Percentiles rank a stretch among this genome's conserved stretches.
These are phyloP conservation scores for Stephanocyclus meneghinianus DNA, from an alignment of 352 stramenopile species.

Conservation along the genomic window DNA sequence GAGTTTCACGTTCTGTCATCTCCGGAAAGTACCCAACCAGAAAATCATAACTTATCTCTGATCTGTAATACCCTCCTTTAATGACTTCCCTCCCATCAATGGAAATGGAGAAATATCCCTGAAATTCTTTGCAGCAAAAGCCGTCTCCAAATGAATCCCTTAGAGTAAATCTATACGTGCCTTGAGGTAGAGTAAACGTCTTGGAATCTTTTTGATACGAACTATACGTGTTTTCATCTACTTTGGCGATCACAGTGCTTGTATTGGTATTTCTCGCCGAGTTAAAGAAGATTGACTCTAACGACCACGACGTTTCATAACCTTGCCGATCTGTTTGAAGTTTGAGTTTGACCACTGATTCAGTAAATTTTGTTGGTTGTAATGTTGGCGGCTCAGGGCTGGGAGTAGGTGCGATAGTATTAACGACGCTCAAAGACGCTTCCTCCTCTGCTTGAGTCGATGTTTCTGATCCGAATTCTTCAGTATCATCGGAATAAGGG, in stretches of 20 bases:
- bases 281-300: constrained; percentile 10
- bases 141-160: constrained; percentile 22
- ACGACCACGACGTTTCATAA: constrained; percentile 22
- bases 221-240: constrained; percentile 9
- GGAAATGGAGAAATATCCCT: constrained; percentile 14
- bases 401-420: neutral
- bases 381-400: neutral
- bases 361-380: constrained; percentile 3
- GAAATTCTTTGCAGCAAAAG: constrained; percentile 25
- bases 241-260: neutral
- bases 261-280: neutral
- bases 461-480: neutral
- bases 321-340: constrained; percentile 21
- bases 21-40: constrained; percentile 14
- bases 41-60: constrained; percentile 27
- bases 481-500: no score
- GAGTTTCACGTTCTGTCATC: constrained; percentile 34
- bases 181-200: neutral
- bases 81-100: constrained; percentile 22
- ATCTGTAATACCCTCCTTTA: constrained; percentile 22
- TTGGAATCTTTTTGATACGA: constrained; percentile 13
- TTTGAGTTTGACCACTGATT: constrained; percentile 11
- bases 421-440: neutral
- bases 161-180: constrained; percentile 16
- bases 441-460: neutral